Percentiles rank a stretch among this genome's conserved stretches.
phyloP scores from a whole-genome alignment of 805 yeast genomes.

The Ogataea allantospora region DNA sequence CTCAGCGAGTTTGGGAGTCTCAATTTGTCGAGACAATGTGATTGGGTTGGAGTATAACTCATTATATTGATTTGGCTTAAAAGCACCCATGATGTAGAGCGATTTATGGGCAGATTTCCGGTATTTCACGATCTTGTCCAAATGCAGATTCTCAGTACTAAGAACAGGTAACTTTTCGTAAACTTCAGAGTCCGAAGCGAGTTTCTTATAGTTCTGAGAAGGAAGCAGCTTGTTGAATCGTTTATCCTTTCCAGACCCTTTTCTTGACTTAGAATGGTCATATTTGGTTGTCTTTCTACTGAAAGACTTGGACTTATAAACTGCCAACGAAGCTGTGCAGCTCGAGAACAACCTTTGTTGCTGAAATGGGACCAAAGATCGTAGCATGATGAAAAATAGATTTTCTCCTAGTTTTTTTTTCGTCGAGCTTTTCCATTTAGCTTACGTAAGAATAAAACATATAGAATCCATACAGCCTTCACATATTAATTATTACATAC shows the following conservation, averaged over 20 bases:
- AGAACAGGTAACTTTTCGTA: constrained; percentile 22
- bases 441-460: constrained; percentile 1
- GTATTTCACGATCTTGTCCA: constrained; percentile 40
- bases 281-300: constrained; percentile 25
- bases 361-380: constrained; percentile 1
- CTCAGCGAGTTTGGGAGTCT: constrained; percentile 39
- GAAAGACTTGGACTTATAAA: constrained; percentile 31
- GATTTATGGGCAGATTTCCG: constrained; percentile 39
- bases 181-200: constrained; percentile 22
- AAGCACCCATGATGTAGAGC: constrained; percentile 57
- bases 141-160: constrained; percentile 13
- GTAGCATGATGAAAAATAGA: neutral
- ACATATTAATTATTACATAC: constrained; percentile 3
- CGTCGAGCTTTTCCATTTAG: constrained; percentile 1
- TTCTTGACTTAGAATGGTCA: constrained; percentile 28
- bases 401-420: constrained; percentile 10
- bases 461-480: neutral
- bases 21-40: constrained; percentile 52
- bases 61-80: constrained; percentile 64
- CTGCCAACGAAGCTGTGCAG: constrained; percentile 16
- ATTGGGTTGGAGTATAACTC: constrained; percentile 64
- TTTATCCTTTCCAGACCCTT: constrained; percentile 35
- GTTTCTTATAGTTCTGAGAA: constrained; percentile 25
- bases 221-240: constrained; percentile 27
- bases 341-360: constrained; percentile 17